A percentile compares a stretch with the other conserved stretches of the same genome.
Evolutionary conservation across 2,329 filamentous ascomycete species (phyloP).

Genomic region (Blastomyces gilchristii): DNA sequence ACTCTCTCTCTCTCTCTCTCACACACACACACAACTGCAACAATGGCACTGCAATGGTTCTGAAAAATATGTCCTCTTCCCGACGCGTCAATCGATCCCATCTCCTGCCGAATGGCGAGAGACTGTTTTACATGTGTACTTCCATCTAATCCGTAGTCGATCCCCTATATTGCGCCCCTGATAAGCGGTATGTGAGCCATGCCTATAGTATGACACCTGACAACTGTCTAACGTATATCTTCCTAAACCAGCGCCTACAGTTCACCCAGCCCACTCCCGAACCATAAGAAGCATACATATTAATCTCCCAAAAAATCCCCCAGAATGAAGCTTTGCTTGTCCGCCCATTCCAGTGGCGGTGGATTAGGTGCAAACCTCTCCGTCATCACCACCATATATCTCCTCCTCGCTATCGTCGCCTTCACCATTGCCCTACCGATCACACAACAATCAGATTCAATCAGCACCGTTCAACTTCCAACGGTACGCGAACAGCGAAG

Average conservation of each 20-base stretch:
- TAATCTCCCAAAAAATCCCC: not conserved
- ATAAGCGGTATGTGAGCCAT: not conserved
- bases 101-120: not conserved
- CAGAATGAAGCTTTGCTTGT: not conserved
- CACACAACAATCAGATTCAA: not conserved
- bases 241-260: not conserved
- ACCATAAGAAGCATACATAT: not conserved
- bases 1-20: too few species aligned
- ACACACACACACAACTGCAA: not conserved
- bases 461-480: not conserved
- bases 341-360: not conserved
- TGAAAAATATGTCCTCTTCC: not conserved
- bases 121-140: not conserved
- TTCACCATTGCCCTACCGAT: not conserved
- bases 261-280: not conserved
- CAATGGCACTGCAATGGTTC: not conserved
- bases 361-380: not conserved
- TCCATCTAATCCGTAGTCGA: too few species aligned
- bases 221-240: not conserved
- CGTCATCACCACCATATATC: not conserved
- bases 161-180: not conserved
- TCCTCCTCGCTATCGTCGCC: not conserved
- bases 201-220: not conserved
- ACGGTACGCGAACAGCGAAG: not conserved
- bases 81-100: not conserved